Evolutionary conservation across 306 rosid genomes (phyloP).

Genomic region (Sicyos baderoa): DNA sequence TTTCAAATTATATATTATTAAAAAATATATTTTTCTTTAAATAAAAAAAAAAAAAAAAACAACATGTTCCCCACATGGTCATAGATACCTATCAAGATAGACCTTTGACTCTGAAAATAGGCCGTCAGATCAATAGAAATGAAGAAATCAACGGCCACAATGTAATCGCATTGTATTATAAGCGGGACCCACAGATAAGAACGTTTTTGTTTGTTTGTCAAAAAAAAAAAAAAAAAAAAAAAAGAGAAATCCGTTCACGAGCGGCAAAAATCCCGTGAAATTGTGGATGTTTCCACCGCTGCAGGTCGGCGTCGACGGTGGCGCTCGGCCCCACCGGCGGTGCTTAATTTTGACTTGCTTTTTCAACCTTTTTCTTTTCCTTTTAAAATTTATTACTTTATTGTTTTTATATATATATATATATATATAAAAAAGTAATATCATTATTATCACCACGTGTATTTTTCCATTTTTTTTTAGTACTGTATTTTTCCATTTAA

Average conservation of each 20-base stretch:
- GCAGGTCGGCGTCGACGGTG: background rate
- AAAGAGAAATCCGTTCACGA: background rate
- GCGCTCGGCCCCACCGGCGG: slow-evolving; percentile 8
- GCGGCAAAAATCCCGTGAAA: slow-evolving; percentile 10
- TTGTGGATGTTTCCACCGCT: slow-evolving; percentile 4
- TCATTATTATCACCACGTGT: slow-evolving; percentile 9
- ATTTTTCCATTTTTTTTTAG: background rate
- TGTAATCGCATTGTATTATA: background rate
- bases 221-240: too few relatives aligned
- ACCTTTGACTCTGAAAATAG: slow-evolving; percentile 32
- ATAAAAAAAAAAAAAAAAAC: background rate
- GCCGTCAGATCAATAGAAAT: background rate
- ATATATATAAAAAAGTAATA: background rate
- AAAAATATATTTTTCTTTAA: background rate
- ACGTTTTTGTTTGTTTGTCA: background rate
- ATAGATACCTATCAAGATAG: slow-evolving; percentile 46
- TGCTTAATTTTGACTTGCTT: background rate
- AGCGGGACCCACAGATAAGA: background rate
- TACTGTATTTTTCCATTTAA: background rate
- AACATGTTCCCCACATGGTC: slow-evolving; percentile 44
- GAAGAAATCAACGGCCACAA: too few relatives aligned
- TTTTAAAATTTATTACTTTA: background rate
- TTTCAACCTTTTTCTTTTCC: background rate
- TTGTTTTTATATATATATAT: background rate
- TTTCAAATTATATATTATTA: background rate